Percentiles rank a stretch among this genome's conserved stretches.
These are phyloP conservation scores for Eucalyptus erythrocorys DNA, from an alignment of 345 rosid genomes.

Conservation along the genomic window DNA sequence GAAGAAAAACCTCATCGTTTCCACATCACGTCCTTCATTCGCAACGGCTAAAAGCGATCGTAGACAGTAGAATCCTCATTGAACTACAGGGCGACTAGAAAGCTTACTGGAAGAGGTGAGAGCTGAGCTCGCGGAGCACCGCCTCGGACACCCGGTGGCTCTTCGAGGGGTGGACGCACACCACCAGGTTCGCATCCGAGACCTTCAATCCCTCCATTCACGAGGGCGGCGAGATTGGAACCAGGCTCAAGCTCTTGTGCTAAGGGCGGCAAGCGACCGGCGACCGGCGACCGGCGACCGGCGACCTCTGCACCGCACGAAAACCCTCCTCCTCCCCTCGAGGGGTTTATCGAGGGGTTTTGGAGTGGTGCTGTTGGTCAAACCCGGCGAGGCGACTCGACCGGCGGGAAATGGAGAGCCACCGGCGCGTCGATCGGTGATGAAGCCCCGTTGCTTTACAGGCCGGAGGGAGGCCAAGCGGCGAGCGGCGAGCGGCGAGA, in stretches of 20 bases:
- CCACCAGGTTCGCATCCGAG: conserved; percentile 44
- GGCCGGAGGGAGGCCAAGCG: neutral
- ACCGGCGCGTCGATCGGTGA: neutral
- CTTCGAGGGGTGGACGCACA: conserved; percentile 61
- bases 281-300: neutral
- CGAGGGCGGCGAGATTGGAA: neutral
- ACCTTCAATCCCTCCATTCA: conserved; percentile 68
- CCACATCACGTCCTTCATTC: neutral
- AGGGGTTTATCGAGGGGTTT: neutral
- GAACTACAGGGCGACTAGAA: neutral
- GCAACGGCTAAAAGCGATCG: neutral
- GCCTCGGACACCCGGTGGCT: conserved; percentile 35
- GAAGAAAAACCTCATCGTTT: neutral
- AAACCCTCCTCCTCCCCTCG: neutral
- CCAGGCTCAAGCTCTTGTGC: neutral
- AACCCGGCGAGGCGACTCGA: neutral
- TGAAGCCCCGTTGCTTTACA: neutral
- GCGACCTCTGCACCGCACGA: neutral
- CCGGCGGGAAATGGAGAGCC: neutral
- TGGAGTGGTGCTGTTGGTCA: neutral
- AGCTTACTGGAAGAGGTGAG: conserved; percentile 66
- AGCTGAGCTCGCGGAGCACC: conserved; percentile 72
- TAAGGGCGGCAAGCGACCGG: neutral
- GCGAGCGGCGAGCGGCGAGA: neutral
- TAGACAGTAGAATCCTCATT: neutral